A percentile compares a stretch with the other conserved stretches of the same genome.
Evolutionary conservation across 768 basidiomycete species (phyloP).

Genomic region (Lactarius pseudohatsudake): DNA sequence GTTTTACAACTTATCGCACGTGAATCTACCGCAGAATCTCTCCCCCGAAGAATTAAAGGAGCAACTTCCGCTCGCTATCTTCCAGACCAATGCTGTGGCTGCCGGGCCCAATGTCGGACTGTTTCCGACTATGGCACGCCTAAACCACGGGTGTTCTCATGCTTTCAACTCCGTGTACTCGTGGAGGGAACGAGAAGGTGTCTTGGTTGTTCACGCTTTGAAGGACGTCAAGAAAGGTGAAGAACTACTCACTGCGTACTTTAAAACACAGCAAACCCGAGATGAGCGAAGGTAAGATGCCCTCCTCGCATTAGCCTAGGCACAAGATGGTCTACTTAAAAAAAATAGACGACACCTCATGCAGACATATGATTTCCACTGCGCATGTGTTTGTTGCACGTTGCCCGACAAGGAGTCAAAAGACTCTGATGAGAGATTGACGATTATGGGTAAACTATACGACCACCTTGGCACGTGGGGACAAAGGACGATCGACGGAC

Average conservation of each 20-base stretch:
- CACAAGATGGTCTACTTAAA: constrained; percentile 5
- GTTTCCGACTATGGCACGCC: constrained; percentile 64
- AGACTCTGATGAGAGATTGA: constrained; percentile 53
- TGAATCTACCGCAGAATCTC: constrained; percentile 47
- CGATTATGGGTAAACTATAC: constrained; percentile 47
- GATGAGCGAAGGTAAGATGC: constrained; percentile 46
- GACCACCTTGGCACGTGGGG: constrained; percentile 52
- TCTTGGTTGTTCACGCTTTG: constrained; percentile 57
- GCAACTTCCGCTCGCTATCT: constrained; percentile 59
- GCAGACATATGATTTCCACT: constrained; percentile 56
- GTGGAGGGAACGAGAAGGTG: constrained; percentile 51
- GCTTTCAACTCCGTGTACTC: constrained; percentile 68
- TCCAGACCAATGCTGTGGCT: constrained; percentile 64
- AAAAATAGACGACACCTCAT: constrained; percentile 46
- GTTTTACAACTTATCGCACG: constrained; percentile 58
- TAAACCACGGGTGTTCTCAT: constrained; percentile 68
- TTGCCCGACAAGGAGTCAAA: constrained; percentile 48
- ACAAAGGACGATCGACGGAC: constrained; percentile 43
- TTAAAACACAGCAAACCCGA: constrained; percentile 53
- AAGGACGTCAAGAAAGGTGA: constrained; percentile 53
- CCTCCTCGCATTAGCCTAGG: constrained; percentile 2
- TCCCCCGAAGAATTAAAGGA: constrained; percentile 39
- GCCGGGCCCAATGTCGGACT: constrained; percentile 55
- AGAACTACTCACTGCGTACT: constrained; percentile 66
- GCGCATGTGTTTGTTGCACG: constrained; percentile 59